Evolutionary conservation across 2,329 filamentous ascomycete species (phyloP).

Genomic region (Thielaviopsis ethacetica): DNA sequence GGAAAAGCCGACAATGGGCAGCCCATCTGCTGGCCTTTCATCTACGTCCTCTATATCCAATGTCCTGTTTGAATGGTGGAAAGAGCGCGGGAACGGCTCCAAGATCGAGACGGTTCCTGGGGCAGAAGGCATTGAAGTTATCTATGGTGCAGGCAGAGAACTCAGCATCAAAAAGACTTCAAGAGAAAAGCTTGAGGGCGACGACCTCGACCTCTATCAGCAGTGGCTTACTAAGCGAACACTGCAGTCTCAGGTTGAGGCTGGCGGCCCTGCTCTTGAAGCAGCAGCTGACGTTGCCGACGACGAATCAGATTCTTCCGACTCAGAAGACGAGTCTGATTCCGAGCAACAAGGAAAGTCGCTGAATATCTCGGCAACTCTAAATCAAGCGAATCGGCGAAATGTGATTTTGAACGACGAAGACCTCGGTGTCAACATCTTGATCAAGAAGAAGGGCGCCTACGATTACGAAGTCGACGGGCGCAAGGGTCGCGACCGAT

Average conservation of each 20-base stretch:
- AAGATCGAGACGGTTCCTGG: slow-evolving; percentile 36
- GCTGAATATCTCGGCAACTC: slow-evolving; percentile 70
- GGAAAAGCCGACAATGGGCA: slow-evolving; percentile 43
- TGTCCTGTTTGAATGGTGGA: slow-evolving; percentile 68
- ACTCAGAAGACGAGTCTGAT: slow-evolving; percentile 76
- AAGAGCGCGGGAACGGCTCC: slow-evolving; percentile 47
- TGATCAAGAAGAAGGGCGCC: slow-evolving; percentile 77
- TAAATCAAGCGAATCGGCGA: slow-evolving; percentile 69
- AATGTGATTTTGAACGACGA: slow-evolving; percentile 78
- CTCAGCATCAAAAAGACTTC: slow-evolving; percentile 45
- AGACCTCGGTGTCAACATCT: slow-evolving; percentile 78
- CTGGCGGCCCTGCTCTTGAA: slow-evolving; percentile 52
- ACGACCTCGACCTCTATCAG: slow-evolving; percentile 70
- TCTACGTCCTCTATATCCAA: slow-evolving; percentile 46
- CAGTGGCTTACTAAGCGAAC: slow-evolving; percentile 84
- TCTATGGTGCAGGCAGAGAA: slow-evolving; percentile 46
- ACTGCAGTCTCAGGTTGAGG: slow-evolving; percentile 64
- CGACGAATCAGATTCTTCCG: slow-evolving; percentile 71
- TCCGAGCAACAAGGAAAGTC: slow-evolving; percentile 82
- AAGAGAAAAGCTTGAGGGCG: slow-evolving; percentile 51
- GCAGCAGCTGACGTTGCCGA: slow-evolving; percentile 58
- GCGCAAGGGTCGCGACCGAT: slow-evolving; percentile 80
- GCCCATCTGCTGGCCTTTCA: slow-evolving; percentile 14
- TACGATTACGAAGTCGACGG: slow-evolving; percentile 85
- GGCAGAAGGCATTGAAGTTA: slow-evolving; percentile 47